Conservation (phyloP, 768 basidiomycete species). For the Podaxis sp. region DNA sequence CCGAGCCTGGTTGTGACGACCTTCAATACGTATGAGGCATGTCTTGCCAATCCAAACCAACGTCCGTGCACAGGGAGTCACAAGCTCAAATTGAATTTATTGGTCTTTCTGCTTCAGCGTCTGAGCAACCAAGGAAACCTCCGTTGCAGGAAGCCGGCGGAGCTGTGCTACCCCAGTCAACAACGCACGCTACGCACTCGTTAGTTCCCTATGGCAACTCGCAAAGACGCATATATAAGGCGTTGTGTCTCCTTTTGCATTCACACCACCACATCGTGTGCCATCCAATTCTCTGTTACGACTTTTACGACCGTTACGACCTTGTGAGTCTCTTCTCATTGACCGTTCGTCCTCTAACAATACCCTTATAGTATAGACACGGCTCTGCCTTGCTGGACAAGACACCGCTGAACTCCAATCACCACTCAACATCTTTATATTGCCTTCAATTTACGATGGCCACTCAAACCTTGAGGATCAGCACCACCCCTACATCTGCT, state of each 20-base stretch:
- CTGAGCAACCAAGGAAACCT: background rate
- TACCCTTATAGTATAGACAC: conserved; percentile 12
- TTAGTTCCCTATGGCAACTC: background rate
- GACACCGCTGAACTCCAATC: conserved; percentile 38
- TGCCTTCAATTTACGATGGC: conserved; percentile 29
- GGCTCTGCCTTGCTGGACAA: conserved; percentile 49
- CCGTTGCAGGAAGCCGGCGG: background rate
- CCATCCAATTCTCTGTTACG: conserved; percentile 23
- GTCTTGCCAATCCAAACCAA: background rate
- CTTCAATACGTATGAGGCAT: background rate
- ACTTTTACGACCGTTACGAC: conserved; percentile 23
- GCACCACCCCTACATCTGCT: conserved; percentile 31
- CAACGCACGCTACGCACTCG: background rate
- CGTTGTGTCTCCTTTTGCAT: background rate
- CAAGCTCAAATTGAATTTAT: background rate
- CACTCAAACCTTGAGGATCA: conserved; percentile 36
- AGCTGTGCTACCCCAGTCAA: background rate
- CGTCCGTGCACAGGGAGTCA: background rate
- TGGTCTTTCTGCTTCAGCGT: background rate
- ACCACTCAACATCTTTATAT: conserved; percentile 20
- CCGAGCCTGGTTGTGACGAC: background rate
- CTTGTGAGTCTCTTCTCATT: conserved; percentile 4
- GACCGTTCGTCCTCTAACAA: background rate
- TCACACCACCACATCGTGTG: conserved; percentile 25
- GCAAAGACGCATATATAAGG: background rate